Evolutionary conservation across 2,329 filamentous ascomycete species (phyloP).

Genomic region (Penicillium sp.): DNA sequence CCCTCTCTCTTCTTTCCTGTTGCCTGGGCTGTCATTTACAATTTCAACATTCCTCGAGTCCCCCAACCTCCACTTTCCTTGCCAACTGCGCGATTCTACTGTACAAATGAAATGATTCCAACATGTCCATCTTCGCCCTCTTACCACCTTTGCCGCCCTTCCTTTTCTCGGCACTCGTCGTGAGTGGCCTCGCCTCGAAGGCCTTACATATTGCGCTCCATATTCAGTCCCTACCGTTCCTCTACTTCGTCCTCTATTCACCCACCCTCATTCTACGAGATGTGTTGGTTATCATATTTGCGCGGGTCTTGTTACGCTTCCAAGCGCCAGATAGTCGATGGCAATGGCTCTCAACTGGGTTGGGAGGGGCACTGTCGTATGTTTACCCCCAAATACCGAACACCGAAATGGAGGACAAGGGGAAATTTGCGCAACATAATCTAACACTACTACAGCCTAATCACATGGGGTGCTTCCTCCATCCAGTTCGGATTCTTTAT

Average conservation of each 20-base stretch:
- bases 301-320: conserved; percentile 31
- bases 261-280: conserved; percentile 42
- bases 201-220: conserved; percentile 37
- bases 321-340: conserved; percentile 19
- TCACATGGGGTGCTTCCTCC: conserved; percentile 35
- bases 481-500: conserved; percentile 42
- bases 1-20: neutral
- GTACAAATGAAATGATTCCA: conserved; percentile 24
- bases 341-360: conserved; percentile 27
- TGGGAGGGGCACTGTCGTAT: conserved; percentile 33
- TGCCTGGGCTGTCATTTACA: conserved; percentile 1
- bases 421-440: neutral
- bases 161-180: conserved; percentile 32
- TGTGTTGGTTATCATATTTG: conserved; percentile 32
- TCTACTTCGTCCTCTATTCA: conserved; percentile 39
- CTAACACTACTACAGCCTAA: conserved; percentile 22
- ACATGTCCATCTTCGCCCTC: conserved; percentile 22
- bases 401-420: neutral
- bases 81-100: neutral
- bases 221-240: conserved; percentile 32
- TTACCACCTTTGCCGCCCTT: conserved; percentile 26
- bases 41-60: neutral
- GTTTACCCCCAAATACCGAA: conserved; percentile 12
- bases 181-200: conserved; percentile 37
- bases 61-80: neutral